phyloP scores from a whole-genome alignment of 2,329 filamentous ascomycete species.

The Penicillium oxalicum region DNA sequence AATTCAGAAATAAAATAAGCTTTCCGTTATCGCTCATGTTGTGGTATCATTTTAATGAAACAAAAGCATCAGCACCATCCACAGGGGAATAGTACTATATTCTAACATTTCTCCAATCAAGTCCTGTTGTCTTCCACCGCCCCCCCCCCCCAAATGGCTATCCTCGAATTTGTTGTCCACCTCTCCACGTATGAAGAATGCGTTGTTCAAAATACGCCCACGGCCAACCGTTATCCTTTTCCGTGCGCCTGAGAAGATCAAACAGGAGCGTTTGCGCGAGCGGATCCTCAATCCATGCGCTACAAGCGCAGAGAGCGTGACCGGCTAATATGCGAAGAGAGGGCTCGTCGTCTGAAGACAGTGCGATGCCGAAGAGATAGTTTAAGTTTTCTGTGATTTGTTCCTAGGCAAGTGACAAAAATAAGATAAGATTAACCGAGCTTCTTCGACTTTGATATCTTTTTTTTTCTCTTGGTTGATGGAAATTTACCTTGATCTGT shows the following conservation, averaged over 20 bases:
- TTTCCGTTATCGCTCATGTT: not conserved
- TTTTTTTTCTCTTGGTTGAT: too few relatives aligned
- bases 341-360: constrained; percentile 30
- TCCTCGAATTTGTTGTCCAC: constrained; percentile 12
- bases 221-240: constrained; percentile 19
- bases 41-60: constrained; percentile 2
- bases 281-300: constrained; percentile 28
- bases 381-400: constrained; percentile 24
- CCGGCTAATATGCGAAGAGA: constrained; percentile 30
- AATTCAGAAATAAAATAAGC: not conserved
- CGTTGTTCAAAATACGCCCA: constrained; percentile 19
- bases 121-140: too few relatives aligned
- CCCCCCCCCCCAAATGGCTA: too few relatives aligned
- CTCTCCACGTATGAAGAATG: constrained; percentile 19
- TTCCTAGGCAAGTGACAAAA: constrained; percentile 10
- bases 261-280: constrained; percentile 15
- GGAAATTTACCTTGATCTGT: constrained; percentile 18
- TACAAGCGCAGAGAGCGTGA: constrained; percentile 29
- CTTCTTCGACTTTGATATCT: too few relatives aligned
- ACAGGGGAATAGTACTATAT: too few relatives aligned
- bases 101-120: too few relatives aligned
- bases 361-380: constrained; percentile 30
- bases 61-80: not conserved
- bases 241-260: constrained; percentile 15
- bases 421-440: not conserved